Evolutionary conservation across 2,329 filamentous ascomycete species (phyloP).

Genomic region (Colletotrichum somersetense): DNA sequence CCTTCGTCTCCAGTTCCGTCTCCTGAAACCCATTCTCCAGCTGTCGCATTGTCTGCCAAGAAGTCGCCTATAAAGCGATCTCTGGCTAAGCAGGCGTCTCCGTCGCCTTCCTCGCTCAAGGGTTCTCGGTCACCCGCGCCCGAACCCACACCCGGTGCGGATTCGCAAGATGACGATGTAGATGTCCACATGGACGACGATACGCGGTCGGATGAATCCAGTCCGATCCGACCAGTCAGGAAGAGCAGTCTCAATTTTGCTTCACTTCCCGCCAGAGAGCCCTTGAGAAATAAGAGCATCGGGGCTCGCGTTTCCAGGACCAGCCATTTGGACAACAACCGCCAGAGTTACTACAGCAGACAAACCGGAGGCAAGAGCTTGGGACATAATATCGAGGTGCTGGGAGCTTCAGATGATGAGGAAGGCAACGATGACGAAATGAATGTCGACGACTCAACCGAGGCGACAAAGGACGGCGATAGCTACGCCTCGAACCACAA

Average conservation of each 20-base stretch:
- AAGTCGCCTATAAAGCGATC: conserved; percentile 45
- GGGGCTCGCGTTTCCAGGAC: conserved; percentile 79
- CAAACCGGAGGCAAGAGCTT: conserved; percentile 81
- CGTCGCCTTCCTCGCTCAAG: conserved; percentile 17
- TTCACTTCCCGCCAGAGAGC: conserved; percentile 90
- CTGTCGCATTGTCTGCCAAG: conserved; percentile 43
- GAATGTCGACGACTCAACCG: conserved; percentile 61
- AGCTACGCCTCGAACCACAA: conserved; percentile 71
- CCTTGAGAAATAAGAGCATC: conserved; percentile 87
- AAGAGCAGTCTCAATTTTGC: conserved; percentile 98
- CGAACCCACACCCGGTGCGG: conserved; percentile 18
- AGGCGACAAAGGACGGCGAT: conserved; percentile 60
- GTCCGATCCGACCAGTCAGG: conserved; percentile 80
- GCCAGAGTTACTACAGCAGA: conserved; percentile 80
- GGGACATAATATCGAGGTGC: conserved; percentile 60
- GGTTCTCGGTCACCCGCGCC: conserved; percentile 20
- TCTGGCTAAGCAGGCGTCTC: conserved; percentile 45
- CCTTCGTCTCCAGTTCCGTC: conserved; percentile 40
- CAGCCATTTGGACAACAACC: conserved; percentile 81
- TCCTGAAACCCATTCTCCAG: conserved; percentile 43
- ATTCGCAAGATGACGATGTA: conserved; percentile 34
- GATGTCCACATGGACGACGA: conserved; percentile 58
- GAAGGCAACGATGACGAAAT: conserved; percentile 66
- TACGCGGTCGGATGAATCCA: conserved; percentile 73
- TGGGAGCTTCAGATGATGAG: conserved; percentile 59